Conservation (phyloP, 192 early-diverging fungal genomes). For the Backusella mclennaniae region DNA sequence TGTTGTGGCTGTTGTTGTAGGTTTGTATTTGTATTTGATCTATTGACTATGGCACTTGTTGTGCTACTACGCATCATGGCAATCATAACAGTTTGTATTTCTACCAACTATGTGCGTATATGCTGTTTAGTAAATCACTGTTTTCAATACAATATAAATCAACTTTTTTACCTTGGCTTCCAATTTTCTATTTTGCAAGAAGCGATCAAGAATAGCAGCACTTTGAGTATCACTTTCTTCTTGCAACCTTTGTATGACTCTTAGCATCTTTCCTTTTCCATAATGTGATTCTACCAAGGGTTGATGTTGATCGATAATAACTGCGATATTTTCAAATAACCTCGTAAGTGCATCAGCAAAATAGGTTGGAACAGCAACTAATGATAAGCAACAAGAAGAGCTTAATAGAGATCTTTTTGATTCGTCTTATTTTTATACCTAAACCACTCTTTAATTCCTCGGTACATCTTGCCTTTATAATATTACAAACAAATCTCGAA, state of each 20-base stretch:
- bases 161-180: conserved; percentile 10
- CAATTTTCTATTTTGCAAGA: conserved; percentile 71
- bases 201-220: conserved; percentile 71
- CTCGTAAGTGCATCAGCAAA: conserved; percentile 80
- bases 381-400: background rate
- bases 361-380: conserved; percentile 50
- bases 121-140: background rate
- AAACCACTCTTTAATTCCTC: conserved; percentile 49
- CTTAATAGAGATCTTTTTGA: background rate
- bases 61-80: conserved; percentile 36
- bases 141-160: too few relatives aligned
- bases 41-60: conserved; percentile 15
- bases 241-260: conserved; percentile 86
- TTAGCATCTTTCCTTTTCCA: conserved; percentile 84
- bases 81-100: conserved; percentile 52
- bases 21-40: conserved; percentile 14
- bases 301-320: conserved; percentile 86
- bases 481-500: conserved; percentile 78
- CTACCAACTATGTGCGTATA: conserved; percentile 47
- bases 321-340: conserved; percentile 88
- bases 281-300: conserved; percentile 81
- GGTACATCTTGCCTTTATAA: conserved; percentile 74
- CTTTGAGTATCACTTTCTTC: conserved; percentile 85
- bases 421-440: background rate
- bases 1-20: background rate